phyloP scores from a whole-genome alignment of 1,284 basidiomycete genomes.

The Boletus mariae region DNA sequence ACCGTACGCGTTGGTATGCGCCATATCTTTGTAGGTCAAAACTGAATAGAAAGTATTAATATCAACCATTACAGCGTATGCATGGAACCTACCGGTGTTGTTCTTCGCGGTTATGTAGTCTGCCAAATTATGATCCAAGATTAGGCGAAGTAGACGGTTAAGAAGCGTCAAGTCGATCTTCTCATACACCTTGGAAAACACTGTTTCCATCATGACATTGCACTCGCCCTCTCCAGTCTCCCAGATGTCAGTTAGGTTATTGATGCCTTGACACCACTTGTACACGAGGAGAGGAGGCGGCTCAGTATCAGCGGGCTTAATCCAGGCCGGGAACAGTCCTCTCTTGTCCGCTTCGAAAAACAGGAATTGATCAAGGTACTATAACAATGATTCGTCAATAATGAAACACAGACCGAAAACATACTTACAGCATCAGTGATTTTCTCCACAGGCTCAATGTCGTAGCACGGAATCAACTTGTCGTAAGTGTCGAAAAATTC shows the following conservation, averaged over 20 bases:
- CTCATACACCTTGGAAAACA: constrained; percentile 93
- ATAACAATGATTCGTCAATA: constrained; percentile 17
- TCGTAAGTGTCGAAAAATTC: constrained; percentile 95
- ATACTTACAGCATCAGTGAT: constrained; percentile 85
- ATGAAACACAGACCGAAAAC: neutral
- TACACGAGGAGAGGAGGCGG: constrained; percentile 95
- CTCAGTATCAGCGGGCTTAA: constrained; percentile 95
- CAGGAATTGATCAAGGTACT: constrained; percentile 90
- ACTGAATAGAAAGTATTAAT: constrained; percentile 38
- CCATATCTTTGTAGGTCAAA: constrained; percentile 93
- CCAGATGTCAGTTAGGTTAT: constrained; percentile 93
- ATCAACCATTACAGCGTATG: neutral
- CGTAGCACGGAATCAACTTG: constrained; percentile 96
- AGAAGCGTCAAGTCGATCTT: constrained; percentile 95
- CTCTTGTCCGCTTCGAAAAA: constrained; percentile 96
- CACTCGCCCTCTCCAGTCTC: constrained; percentile 96
- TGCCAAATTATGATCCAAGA: constrained; percentile 95
- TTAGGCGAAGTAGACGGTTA: constrained; percentile 89
- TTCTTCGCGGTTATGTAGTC: constrained; percentile 99
- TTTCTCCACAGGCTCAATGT: constrained; percentile 98
- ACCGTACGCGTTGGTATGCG: constrained; percentile 88
- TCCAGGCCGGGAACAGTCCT: constrained; percentile 94
- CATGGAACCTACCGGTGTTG: constrained; percentile 60
- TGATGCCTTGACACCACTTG: constrained; percentile 96
- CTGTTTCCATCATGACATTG: constrained; percentile 97